Percentiles rank a stretch among this genome's conserved stretches.
Evolutionary conservation across 495 filamentous ascomycete genomes (phyloP).

Genomic region (Penicillium psychrofluorescens): DNA sequence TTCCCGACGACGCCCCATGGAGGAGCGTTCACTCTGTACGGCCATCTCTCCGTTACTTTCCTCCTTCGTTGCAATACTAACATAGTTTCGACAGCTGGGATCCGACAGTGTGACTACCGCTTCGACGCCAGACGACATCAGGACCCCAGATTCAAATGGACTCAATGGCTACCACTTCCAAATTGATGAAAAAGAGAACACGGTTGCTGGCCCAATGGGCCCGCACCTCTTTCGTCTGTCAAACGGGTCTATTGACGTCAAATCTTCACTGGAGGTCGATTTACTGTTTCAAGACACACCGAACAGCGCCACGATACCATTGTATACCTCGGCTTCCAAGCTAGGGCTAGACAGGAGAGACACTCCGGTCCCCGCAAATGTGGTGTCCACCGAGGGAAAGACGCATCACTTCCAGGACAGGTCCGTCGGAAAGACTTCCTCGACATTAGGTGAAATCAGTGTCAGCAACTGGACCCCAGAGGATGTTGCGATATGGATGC

Average conservation of each 20-base stretch:
- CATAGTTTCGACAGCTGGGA: slow-evolving; percentile 7
- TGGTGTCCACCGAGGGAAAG: too few relatives aligned
- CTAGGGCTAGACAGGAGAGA: slow-evolving; percentile 5
- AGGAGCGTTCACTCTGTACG: neutral
- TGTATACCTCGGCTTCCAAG: slow-evolving; percentile 30
- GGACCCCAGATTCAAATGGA: slow-evolving; percentile 9
- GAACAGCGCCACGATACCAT: neutral
- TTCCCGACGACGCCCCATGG: neutral
- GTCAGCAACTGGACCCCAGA: slow-evolving; percentile 15
- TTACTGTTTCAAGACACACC: slow-evolving; percentile 1
- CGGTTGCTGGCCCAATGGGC: slow-evolving; percentile 58
- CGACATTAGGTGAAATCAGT: too few relatives aligned
- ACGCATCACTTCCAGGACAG: too few relatives aligned
- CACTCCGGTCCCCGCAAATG: too few relatives aligned
- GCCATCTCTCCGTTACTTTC: too few relatives aligned
- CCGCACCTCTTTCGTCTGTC: slow-evolving; percentile 29
- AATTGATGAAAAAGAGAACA: slow-evolving; percentile 20
- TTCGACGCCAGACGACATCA: slow-evolving; percentile 8
- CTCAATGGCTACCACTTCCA: slow-evolving; percentile 37
- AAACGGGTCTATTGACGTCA: neutral
- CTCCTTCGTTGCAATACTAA: too few relatives aligned
- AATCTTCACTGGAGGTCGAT: neutral
- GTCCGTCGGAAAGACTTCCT: too few relatives aligned
- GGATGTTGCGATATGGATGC: slow-evolving; percentile 79
- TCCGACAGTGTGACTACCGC: slow-evolving; percentile 7